Evolutionary conservation across 192 early-diverging fungal species (phyloP).

Genomic region (Haplosporangium gracile): DNA sequence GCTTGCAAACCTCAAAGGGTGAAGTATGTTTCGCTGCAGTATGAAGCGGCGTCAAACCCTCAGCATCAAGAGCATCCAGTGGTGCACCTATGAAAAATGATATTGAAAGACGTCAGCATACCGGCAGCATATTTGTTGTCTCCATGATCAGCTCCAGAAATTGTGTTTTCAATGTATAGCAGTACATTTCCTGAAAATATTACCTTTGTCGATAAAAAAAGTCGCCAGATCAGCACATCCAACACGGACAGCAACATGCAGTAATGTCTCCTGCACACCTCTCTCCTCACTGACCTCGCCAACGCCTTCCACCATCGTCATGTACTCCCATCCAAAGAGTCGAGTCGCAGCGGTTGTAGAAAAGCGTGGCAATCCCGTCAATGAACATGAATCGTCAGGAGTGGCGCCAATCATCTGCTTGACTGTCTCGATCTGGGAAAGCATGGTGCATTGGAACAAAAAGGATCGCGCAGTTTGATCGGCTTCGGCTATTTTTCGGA

Average conservation of each 20-base stretch:
- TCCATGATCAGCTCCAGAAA: neutral
- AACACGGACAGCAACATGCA: slow-evolving; percentile 55
- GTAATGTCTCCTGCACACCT: slow-evolving; percentile 54
- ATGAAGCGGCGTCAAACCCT: slow-evolving; percentile 57
- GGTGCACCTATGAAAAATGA: slow-evolving; percentile 34
- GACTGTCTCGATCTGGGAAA: slow-evolving; percentile 51
- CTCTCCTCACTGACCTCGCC: slow-evolving; percentile 53
- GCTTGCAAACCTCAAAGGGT: slow-evolving; percentile 48
- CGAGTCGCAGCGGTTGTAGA: slow-evolving; percentile 51
- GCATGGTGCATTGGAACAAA: slow-evolving; percentile 50
- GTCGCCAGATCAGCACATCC: slow-evolving; percentile 47
- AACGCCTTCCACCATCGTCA: slow-evolving; percentile 48
- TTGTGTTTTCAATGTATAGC: neutral
- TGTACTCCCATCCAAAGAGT: slow-evolving; percentile 57
- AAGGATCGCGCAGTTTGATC: slow-evolving; percentile 54
- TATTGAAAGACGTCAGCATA: neutral
- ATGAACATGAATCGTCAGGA: slow-evolving; percentile 43
- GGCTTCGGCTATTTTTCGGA: slow-evolving; percentile 30
- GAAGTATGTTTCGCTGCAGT: slow-evolving; percentile 47
- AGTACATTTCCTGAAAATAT: neutral
- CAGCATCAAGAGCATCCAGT: slow-evolving; percentile 53
- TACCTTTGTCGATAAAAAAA: slow-evolving; percentile 53
- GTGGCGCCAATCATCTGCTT: slow-evolving; percentile 47
- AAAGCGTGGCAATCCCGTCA: slow-evolving; percentile 44
- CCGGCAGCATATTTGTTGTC: neutral